phyloP scores from a whole-genome alignment of 176 grass and related monocot genomes.

The Rhynchospora pubera region DNA sequence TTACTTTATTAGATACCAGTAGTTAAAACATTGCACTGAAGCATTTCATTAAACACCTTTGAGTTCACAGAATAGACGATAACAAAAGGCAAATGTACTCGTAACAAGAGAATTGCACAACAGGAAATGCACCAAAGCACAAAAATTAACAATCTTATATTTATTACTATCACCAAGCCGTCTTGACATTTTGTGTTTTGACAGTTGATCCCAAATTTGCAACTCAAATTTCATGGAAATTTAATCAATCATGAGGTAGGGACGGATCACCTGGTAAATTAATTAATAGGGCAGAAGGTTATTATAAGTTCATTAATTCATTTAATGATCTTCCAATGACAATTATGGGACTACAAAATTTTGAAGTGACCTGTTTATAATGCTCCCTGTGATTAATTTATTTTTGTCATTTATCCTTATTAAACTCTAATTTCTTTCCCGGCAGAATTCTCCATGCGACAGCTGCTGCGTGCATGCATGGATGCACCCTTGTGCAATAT shows the following conservation, averaged over 20 bases:
- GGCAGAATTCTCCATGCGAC: slow-evolving; percentile 79
- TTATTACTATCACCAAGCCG: not conserved
- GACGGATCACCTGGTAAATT: not conserved
- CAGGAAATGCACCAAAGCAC: too few species aligned
- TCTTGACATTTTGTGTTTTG: not conserved
- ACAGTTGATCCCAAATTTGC: not conserved
- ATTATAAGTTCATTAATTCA: not conserved
- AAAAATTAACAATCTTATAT: not conserved
- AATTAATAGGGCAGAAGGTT: not conserved
- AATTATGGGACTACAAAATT: not conserved
- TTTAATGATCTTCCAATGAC: not conserved
- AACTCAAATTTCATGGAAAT: not conserved
- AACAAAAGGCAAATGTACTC: too few species aligned
- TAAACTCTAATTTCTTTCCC: not conserved
- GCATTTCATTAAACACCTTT: not conserved
- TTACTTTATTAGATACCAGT: not conserved
- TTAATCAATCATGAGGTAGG: not conserved
- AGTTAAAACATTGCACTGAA: not conserved
- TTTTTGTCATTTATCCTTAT: not conserved
- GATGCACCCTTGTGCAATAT: slow-evolving; percentile 74
- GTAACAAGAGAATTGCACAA: too few species aligned
- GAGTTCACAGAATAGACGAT: not conserved
- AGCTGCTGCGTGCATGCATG: slow-evolving; percentile 72
- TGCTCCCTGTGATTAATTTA: not conserved
- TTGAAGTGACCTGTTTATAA: not conserved